Base-by-base conservation (phyloP, 1,284 basidiomycete genomes). In the Ceratobasidium sp. region DNA sequence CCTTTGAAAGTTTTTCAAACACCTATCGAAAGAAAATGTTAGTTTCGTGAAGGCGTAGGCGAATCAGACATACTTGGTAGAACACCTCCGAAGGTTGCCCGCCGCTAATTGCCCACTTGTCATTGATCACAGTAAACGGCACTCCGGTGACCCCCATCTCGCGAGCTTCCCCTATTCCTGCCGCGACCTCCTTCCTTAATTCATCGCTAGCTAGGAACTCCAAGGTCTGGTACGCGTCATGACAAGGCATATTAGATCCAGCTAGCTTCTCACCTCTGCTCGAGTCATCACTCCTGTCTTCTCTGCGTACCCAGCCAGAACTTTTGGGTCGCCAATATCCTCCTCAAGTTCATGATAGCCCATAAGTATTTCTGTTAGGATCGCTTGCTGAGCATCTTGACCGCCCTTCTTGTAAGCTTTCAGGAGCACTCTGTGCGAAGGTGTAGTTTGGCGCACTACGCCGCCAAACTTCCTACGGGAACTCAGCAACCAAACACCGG, bases 81-180 rank as follows among this genome's bases (percentile, higher is more conserved):
- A 88, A 93, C 16, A 90, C 89, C 46, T 92, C 90, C 48, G 87
- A 86, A 6, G 88, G 84, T 80, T 93, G 92, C 2, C 89, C 89
- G 5, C 92, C 92, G 61, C 88, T 90, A 59, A 94, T 84, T 9
- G 90, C 91, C 90, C 91, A 94, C 78, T 89, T 89, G 22, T 88
- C 88, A 79, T 93, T 90, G 77, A 95, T 90, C 79, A 94, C 88
- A 59, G 89, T 88, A 82, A 93, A 88, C 1, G 93, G 93, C 6
- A 94, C 92, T 43, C 93, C 92, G 0, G 87, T 91, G 68, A 95
- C 88, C 24, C 92, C 92, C 75, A 88, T 88, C 43, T 84, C 84
- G 76, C 88, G 87, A 24, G 90, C 91, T 48, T 90, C 87, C 8
- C 86, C 83, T 75, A 90, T 87, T 84, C 90, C 88, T n/a, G 84